These are phyloP conservation scores for Nicotiana attenuata DNA, from an alignment of 257 asterid species.

Conservation along the genomic window DNA sequence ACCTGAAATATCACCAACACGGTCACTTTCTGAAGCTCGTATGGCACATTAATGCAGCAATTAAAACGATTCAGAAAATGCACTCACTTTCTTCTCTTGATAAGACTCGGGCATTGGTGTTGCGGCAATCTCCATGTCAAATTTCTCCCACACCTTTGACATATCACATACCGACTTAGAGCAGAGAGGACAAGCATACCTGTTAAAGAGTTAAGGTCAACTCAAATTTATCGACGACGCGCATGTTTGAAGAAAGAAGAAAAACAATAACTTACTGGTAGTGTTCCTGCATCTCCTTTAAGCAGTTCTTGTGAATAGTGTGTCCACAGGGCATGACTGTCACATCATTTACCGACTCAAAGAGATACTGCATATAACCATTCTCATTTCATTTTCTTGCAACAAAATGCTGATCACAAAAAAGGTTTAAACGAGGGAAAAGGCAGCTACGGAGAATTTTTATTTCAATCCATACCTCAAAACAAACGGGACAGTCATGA, in stretches of 20 bases:
- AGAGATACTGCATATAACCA: conserved; percentile 47
- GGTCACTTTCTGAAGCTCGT: neutral
- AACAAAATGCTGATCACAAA: neutral
- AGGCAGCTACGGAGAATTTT: neutral
- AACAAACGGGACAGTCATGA: conserved; percentile 89
- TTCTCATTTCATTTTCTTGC: conserved; percentile 4
- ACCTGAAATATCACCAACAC: conserved; percentile 25
- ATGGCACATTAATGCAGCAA: neutral
- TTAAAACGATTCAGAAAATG: neutral
- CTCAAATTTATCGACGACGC: neutral
- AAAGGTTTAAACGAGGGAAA: neutral
- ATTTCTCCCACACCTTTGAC: conserved; percentile 86
- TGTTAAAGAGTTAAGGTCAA: conserved; percentile 11
- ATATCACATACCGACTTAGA: conserved; percentile 80
- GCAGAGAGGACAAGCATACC: conserved; percentile 83
- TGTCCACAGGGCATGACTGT: conserved; percentile 76
- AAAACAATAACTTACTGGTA: conserved; percentile 40
- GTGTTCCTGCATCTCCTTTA: conserved; percentile 82
- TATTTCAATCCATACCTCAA: conserved; percentile 46
- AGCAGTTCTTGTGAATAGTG: conserved; percentile 80
- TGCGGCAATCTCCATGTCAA: conserved; percentile 79
- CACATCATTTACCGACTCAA: conserved; percentile 69
- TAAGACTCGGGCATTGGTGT: conserved; percentile 72
- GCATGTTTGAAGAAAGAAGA: neutral
- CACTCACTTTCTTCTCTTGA: conserved; percentile 44